Base-by-base conservation (phyloP, 495 filamentous ascomycete species). In the Penicillium salamii region DNA sequence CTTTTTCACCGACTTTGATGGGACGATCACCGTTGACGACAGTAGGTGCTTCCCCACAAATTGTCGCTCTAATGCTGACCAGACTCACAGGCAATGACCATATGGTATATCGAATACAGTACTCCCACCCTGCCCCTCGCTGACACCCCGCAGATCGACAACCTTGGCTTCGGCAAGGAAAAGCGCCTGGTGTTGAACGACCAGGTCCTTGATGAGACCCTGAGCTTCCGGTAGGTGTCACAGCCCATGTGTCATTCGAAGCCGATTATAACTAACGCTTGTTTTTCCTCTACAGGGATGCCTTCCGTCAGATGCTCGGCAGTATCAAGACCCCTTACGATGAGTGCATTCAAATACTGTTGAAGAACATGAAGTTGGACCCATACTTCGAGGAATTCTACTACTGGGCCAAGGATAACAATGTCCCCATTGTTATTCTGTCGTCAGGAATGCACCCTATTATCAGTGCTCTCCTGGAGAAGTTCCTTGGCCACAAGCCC, bases 1-100 rank as follows among this genome's bases (percentile, higher is more conserved):
- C 69, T 95, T 97, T 77, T 97, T 97, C 75, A 92, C 91, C 33
- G 92, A 97, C 68, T 97, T 97, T 55, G 92, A 97, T 62, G 92
- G 92, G 44, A 97, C 93, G 26, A 93, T 97, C 59, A 97, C 91
- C 24, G 73, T 88, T 48, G 79, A 87, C 56, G 90, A 96, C 71
- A 92, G 84, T 83, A 57, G 66, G 81, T 73, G 24, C 29, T 24
- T 38, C 29, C 33, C 29, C 26, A 18, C 21, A 28, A 28, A 17
- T 3, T 14, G 31, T 35, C 35, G 4, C 29, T 35, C n/a, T 14
- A 32, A 23, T 50, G 61, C 59, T 66, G 49, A 69, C 46, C n/a
- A 15, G 33, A 15, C 42, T 46, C 17, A 11, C 40, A 86, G 82
- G 86, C 81, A 97, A 97, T 77, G 91, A 97, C 75, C 93, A 78